A percentile compares a stretch with the other conserved stretches of the same genome.
phyloP scores from a whole-genome alignment of 1,139 yeast species.

The Arxiozyma bovina region DNA sequence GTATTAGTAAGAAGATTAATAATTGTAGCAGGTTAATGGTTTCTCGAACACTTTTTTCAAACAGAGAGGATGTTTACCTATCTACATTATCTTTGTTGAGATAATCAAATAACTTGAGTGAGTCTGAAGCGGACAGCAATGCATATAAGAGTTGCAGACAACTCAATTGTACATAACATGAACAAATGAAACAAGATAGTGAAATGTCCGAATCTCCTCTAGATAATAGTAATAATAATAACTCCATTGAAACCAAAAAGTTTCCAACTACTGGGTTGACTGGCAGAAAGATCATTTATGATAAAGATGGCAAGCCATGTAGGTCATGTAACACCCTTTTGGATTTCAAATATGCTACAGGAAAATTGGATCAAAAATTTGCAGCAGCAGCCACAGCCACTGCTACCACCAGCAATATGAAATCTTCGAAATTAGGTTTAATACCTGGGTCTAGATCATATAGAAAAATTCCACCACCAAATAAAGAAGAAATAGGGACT shows the following conservation, averaged over 20 bases:
- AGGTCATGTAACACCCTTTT: slow-evolving; percentile 72
- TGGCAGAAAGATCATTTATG: slow-evolving; percentile 51
- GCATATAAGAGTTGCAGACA: no score
- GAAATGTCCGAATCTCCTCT: no score
- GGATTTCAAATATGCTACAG: slow-evolving; percentile 61
- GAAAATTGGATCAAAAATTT: slow-evolving; percentile 6
- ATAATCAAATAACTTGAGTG: no score
- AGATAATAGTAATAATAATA: background rate
- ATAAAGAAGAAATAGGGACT: slow-evolving; percentile 69
- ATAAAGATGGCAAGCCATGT: slow-evolving; percentile 87
- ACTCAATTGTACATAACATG: no score
- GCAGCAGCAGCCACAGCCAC: slow-evolving; percentile 11
- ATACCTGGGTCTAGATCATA: slow-evolving; percentile 26
- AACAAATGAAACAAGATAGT: no score
- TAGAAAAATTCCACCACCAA: slow-evolving; percentile 69
- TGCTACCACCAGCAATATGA: no score
- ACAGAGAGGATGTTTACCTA: no score
- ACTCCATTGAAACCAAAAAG: slow-evolving; percentile 2
- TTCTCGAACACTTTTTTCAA: no score
- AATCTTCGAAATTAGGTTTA: slow-evolving; percentile 4
- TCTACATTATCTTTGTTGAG: no score
- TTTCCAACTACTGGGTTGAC: slow-evolving; percentile 37
- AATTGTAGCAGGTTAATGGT: background rate
- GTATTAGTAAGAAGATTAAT: no score
- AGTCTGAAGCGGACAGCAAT: no score